Percentiles rank a stretch among this genome's conserved stretches.
Conservation (phyloP, 805 yeast genomes). For the Ogataea populi-albae region DNA sequence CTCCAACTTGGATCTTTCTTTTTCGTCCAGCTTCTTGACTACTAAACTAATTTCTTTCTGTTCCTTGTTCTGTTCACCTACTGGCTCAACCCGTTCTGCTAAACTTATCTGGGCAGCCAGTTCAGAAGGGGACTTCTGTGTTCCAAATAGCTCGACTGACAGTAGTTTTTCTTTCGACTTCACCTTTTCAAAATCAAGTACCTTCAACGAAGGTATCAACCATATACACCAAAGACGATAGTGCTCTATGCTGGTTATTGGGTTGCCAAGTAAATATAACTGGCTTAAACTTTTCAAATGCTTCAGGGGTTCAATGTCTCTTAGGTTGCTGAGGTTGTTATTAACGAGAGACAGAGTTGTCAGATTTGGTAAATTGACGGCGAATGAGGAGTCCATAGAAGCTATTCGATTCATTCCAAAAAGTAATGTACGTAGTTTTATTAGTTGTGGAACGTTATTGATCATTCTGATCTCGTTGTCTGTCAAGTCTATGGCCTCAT, state of each 20-base stretch:
- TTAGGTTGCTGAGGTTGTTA: conserved; percentile 46
- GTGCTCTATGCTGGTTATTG: conserved; percentile 44
- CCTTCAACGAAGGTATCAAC: conserved; percentile 57
- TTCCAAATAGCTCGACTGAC: conserved; percentile 45
- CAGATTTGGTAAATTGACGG: conserved; percentile 43
- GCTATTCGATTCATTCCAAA: conserved; percentile 61
- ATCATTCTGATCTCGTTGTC: conserved; percentile 66
- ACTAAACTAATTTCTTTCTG: conserved; percentile 17
- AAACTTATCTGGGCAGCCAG: conserved; percentile 31
- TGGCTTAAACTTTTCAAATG: conserved; percentile 40
- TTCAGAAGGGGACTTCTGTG: conserved; percentile 25
- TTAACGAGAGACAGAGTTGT: conserved; percentile 48
- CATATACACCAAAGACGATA: conserved; percentile 62
- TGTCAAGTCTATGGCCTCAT: conserved; percentile 66
- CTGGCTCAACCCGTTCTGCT: conserved; percentile 5
- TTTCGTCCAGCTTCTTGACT: conserved; percentile 48
- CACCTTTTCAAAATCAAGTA: conserved; percentile 68
- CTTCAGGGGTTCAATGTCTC: conserved; percentile 39
- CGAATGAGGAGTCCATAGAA: conserved; percentile 36
- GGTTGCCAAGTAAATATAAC: conserved; percentile 58
- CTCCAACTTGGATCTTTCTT: conserved; percentile 51
- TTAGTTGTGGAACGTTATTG: conserved; percentile 44
- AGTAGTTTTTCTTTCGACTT: conserved; percentile 49
- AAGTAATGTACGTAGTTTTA: conserved; percentile 50
- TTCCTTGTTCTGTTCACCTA: conserved; percentile 8